These are phyloP conservation scores for Zygotorulaspora florentina DNA, from an alignment of 805 yeast species.

Conservation along the genomic window DNA sequence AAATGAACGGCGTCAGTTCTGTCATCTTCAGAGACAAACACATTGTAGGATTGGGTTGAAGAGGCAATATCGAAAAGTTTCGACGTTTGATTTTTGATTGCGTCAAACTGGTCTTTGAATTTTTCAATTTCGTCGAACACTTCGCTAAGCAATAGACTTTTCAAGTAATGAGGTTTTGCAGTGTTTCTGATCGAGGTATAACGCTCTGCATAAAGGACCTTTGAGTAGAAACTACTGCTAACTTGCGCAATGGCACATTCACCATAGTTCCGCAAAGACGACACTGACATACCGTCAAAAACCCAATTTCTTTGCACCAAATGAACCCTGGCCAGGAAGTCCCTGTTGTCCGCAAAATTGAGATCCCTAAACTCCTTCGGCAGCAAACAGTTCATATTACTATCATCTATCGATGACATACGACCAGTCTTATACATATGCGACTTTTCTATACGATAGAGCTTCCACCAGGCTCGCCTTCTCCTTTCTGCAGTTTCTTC, in stretches of 20 bases:
- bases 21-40: slow-evolving; percentile 11
- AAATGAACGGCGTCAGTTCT: slow-evolving; percentile 12
- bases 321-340: slow-evolving; percentile 18
- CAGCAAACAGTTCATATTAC: slow-evolving; percentile 24
- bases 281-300: slow-evolving; percentile 18
- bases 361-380: slow-evolving; percentile 24
- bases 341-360: slow-evolving; percentile 23
- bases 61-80: slow-evolving; percentile 19
- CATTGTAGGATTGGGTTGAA: slow-evolving; percentile 1
- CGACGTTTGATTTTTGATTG: slow-evolving; percentile 22
- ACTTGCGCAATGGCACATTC: slow-evolving; percentile 19
- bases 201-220: slow-evolving; percentile 25
- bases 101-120: slow-evolving; percentile 16
- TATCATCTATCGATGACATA: slow-evolving; percentile 23
- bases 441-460: slow-evolving; percentile 26
- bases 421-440: slow-evolving; percentile 16
- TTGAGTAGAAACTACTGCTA: slow-evolving; percentile 18
- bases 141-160: slow-evolving; percentile 17
- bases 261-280: slow-evolving; percentile 20
- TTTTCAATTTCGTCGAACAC: slow-evolving; percentile 16
- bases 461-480: slow-evolving; percentile 31
- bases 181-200: slow-evolving; percentile 28
- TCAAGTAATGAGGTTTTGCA: slow-evolving; percentile 21
- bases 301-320: slow-evolving; percentile 6
- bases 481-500: slow-evolving; percentile 30